These are phyloP conservation scores for Aspergillus japonicus DNA, from an alignment of 2,329 filamentous ascomycete species.

Conservation along the genomic window DNA sequence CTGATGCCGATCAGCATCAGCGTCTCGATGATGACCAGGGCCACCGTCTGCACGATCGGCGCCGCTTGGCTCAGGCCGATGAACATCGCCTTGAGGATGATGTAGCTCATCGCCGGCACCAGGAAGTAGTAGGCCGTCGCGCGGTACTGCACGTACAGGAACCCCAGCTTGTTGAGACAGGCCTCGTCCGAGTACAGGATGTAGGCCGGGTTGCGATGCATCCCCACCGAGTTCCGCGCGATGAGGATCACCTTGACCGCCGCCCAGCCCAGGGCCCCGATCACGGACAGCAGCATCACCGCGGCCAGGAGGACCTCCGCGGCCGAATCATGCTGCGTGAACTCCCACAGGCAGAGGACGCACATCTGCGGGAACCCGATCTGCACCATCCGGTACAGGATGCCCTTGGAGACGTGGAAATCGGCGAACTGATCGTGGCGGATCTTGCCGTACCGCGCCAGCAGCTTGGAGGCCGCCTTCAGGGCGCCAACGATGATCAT, in stretches of 20 bases:
- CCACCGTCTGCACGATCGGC: conserved; percentile 73
- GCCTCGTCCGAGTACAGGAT: conserved; percentile 92
- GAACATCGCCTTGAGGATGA: conserved; percentile 81
- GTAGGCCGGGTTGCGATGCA: conserved; percentile 95
- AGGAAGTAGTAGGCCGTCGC: conserved; percentile 95
- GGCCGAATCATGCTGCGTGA: conserved; percentile 78
- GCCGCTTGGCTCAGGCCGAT: conserved; percentile 73
- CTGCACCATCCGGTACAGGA: conserved; percentile 82
- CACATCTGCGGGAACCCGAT: conserved; percentile 90
- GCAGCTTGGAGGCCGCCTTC: conserved; percentile 74
- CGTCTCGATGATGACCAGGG: conserved; percentile 78
- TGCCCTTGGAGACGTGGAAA: conserved; percentile 89
- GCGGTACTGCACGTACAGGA: conserved; percentile 94
- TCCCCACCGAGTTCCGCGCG: conserved; percentile 77
- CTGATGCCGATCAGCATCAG: conserved; percentile 73
- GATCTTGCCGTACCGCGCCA: conserved; percentile 71
- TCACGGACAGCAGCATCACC: conserved; percentile 81
- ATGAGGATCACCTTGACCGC: conserved; percentile 84
- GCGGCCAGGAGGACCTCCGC: conserved; percentile 82
- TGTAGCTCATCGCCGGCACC: conserved; percentile 72
- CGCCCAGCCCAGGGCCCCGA: conserved; percentile 75
- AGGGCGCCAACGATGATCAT: conserved; percentile 71
- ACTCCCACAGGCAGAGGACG: conserved; percentile 89
- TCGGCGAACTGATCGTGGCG: conserved; percentile 89
- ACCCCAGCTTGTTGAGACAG: conserved; percentile 94